Percentiles rank a stretch among this genome's conserved stretches.
These are phyloP conservation scores for Phytophthora boehmeriae DNA, from an alignment of 352 stramenopile species.

Conservation along the genomic window DNA sequence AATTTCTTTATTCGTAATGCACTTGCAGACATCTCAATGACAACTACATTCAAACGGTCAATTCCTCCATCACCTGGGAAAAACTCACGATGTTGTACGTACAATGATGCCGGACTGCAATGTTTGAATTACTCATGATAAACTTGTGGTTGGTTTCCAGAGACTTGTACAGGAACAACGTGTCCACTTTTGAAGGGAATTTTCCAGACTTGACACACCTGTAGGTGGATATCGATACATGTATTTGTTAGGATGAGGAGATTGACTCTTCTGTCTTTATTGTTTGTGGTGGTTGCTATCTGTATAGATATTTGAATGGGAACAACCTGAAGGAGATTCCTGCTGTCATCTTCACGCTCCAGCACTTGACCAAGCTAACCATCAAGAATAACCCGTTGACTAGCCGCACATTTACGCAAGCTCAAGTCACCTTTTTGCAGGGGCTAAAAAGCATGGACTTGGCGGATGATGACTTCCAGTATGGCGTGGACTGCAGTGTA, in stretches of 20 bases:
- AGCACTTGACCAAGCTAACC: constrained; percentile 14
- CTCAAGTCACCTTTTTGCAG: constrained; percentile 23
- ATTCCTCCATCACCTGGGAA: constrained; percentile 16
- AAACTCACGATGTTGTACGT: constrained; percentile 24
- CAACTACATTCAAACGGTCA: constrained; percentile 27
- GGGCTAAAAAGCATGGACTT: constrained; percentile 22
- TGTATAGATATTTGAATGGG: constrained; percentile 17
- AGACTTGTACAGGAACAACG: constrained; percentile 18
- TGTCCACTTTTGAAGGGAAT: constrained; percentile 25
- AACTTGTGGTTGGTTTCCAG: constrained; percentile 11
- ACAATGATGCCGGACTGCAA: no score
- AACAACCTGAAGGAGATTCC: constrained; percentile 30
- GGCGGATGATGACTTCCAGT: constrained; percentile 11
- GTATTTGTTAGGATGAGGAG: neutral
- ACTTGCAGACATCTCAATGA: constrained; percentile 10
- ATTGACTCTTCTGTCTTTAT: neutral
- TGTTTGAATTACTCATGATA: no score
- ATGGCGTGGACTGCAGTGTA: constrained; percentile 9
- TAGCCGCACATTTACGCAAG: constrained; percentile 18
- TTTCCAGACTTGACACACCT: constrained; percentile 18
- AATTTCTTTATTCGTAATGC: neutral
- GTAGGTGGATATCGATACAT: constrained; percentile 8
- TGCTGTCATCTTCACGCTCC: constrained; percentile 20
- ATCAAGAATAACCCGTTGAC: constrained; percentile 23
- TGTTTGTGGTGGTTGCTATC: neutral